Percentiles rank a stretch among this genome's conserved stretches.
Conservation (phyloP, 1,284 basidiomycete species). For the Blastosporella zonata region DNA sequence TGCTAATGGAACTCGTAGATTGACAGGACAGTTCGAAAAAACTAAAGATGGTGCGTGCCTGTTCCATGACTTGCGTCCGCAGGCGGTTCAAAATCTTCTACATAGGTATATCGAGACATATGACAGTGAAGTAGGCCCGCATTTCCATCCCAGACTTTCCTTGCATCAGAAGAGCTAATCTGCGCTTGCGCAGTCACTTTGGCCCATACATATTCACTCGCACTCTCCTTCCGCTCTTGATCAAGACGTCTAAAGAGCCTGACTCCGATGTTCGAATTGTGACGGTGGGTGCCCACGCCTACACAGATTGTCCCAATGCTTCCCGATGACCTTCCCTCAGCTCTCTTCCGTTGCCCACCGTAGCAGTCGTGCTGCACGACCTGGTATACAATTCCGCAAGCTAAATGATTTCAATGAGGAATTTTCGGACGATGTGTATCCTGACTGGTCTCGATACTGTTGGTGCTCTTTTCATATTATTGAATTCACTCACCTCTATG, state of each 20-base stretch:
- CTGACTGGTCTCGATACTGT: conserved; percentile 37
- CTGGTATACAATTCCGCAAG: conserved; percentile 30
- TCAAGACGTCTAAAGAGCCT: conserved; percentile 40
- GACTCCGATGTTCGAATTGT: conserved; percentile 50
- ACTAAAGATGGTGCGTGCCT: conserved; percentile 31
- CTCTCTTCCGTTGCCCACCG: conserved; percentile 23
- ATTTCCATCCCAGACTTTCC: background rate
- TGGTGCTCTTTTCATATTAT: conserved; percentile 14
- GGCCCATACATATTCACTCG: conserved; percentile 45
- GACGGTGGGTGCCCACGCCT: conserved; percentile 28
- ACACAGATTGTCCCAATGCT: conserved; percentile 9
- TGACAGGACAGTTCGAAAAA: conserved; percentile 23
- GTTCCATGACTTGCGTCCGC: background rate
- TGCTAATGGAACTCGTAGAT: conserved; percentile 9
- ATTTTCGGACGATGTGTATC: conserved; percentile 25
- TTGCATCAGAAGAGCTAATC: too few relatives aligned
- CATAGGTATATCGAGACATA: conserved; percentile 36
- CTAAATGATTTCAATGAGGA: conserved; percentile 39
- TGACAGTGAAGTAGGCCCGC: conserved; percentile 41
- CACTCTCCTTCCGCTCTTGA: conserved; percentile 47
- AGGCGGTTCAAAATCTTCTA: background rate
- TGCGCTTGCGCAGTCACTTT: conserved; percentile 38
- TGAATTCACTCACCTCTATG: too few relatives aligned
- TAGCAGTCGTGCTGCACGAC: conserved; percentile 15
- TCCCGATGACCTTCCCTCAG: conserved; percentile 9